Base-by-base conservation (phyloP, 75 land plant species). In the Picea glauca region DNA sequence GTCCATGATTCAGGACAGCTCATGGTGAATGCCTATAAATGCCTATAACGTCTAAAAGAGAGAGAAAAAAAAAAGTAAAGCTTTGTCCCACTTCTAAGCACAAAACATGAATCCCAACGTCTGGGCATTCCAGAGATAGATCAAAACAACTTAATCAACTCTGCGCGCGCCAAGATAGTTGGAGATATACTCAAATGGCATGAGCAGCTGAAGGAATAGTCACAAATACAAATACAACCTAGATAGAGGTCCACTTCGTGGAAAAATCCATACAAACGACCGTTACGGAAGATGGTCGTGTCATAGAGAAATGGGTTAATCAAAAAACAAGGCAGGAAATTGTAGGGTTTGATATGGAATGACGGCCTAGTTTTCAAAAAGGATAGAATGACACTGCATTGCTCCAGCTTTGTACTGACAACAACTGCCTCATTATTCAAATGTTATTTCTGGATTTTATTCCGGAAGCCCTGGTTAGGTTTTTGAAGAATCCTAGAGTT, bases 311-410 rank as follows among this genome's bases (percentile, higher is more conserved):
- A 3, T 87, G 89, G 85, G 12, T 87, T 59, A 77, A 75, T 80
- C 73, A 54, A 43, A 74, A 43, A 38, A 78, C 68, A 77, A 38
- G 14, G 61, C 56, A n/a, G 60, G 80, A 83, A 80, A 54, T 87
- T 77, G 87, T 88, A 81, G 98, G 98, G 54, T 83, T 95, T 77
- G 98, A 93, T 80, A 60, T 85, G 35, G 96, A 95, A 77, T 93
- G 98, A 95, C 88, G 88, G 13, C 96, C 98, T 5, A 80, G 74
- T 77, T 65, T 58, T 78, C 57, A 7, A 35, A 85, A 82, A 35
- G 72, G 77, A 31, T 38, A 58, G 23, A 86, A 94, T 78, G 87
- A 84, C 76, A 89, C 79, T 40, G 90, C 94, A 56, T 76, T 86
- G 5, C 80, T 92, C 67, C 94, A 94, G 86, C 85, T 94, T 68